Base-by-base conservation (phyloP, 345 rosid genomes). In the Hibiscus trionum region DNA sequence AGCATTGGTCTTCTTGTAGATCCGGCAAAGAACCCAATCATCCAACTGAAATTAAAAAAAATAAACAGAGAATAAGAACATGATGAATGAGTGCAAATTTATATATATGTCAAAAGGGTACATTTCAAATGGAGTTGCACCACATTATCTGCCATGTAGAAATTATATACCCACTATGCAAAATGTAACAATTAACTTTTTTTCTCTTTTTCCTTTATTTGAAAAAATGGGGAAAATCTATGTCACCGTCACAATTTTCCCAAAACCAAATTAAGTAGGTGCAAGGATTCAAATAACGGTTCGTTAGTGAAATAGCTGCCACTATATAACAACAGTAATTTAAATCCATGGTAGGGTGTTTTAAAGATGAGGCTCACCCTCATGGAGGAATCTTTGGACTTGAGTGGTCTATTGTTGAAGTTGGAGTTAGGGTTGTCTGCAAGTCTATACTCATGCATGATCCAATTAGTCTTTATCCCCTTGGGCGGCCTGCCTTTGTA, bases 1-100 rank as follows among this genome's bases (percentile, higher is more conserved):
- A 49, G 83, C 80, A 15, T 92, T 88, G 42, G 84, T 76, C 79
- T 92, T 95, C 81, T 85, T 85, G 86, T 95, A 95, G 71, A 95
- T 95, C 77, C 99, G 93, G 83, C 97, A 95, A 47, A 92, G 97
- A 72, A 95, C 99, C 97, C 99, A 95, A 77, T 95, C 96, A 80
- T 95, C 99, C 33, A 95, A 76, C 99, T 95, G 88, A 33, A 5
- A 84, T 3, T 9, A 50, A 19, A 44, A 1, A 61, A 11, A 11
- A n/a, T n/a, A 24, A 37, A 64, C 42, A 16, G 27, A 14, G 64
- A 55, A 63, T 15, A 3, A 37, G 42, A 37, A 37, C 42, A 37
- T 37, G 42, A 37, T 4, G 49, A 37, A 58, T 61, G 39, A 17
- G 27, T 1, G 24, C 8, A 31, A 33, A 62, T 62, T 27, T 65